Evolutionary conservation across 345 rosid species (phyloP), one percentile per base, ranked within the genome.

Genomic region (Angophora floribunda): DNA sequence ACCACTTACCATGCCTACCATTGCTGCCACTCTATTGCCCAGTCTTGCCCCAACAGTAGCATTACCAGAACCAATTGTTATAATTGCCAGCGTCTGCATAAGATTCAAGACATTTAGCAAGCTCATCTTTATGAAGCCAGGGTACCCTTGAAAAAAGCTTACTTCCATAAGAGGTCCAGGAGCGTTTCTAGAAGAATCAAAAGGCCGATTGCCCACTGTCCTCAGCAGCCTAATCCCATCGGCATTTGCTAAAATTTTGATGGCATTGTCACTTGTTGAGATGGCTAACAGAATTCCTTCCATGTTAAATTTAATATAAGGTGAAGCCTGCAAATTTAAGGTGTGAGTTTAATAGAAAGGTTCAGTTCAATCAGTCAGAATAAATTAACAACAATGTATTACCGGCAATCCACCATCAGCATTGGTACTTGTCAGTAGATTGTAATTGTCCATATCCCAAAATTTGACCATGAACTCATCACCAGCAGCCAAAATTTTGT

Each of bases 341-440:
- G 36, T 6, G 36, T 6, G 0, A 63, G 16, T 3, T 63, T 6
- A 63, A 0, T 32, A 44, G 17, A 52, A 30, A 86, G 50, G 9
- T 55, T 86, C 16, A 0, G 3, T 1, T 13, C 0, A 52, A 14
- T 44, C 21, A 87, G 78, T 87, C 53, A 67, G 13, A 87, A 26
- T 59, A 36, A 7, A 61, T 79, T 13, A 44, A 63, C 86, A 32
- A 86, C 28, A 36, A 50, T 12, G 65, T n/a, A 63, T 90, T 94
- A 96, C 99, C 93, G 90, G 93, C 75, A 97, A 89, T 91, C 97
- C 99, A 90, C 97, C 97, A 51, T 95, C 97, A 85, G 97, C 97
- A 86, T 94, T 91, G 87, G 87, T 92, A 89, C 94, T 95, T 7
- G 97, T 92, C 88, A 96, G 89, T 26, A 88, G 61, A 88, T 90